Evolutionary conservation across 164 flowering plant genomes (phyloP), one percentile per base, ranked within the genome.

Genomic region (Liquidambar formosana): DNA sequence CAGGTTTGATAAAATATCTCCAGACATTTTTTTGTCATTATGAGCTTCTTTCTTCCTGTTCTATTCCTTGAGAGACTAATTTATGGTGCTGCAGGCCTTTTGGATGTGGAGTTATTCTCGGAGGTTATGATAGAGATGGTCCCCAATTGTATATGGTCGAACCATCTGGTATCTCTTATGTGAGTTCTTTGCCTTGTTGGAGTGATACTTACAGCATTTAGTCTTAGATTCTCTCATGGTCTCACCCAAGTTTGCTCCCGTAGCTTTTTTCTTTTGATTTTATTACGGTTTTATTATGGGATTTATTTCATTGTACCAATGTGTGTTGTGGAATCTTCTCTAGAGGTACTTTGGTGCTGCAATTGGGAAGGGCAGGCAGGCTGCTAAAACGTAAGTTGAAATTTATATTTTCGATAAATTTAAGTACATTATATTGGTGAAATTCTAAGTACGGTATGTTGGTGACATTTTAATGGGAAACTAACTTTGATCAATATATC

Each of bases 101-200:
- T 83, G 98, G 98, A 14, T 89, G 92, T 75, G 98, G 98, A 68
- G 88, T 94, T n/a, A 89, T 94, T 77, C 88, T 94, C 62, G 97
- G 95, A 70, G 98, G 98, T 64, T 94, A 89, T 80, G 98, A 94
- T 70, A 84, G 97, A 83, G 97, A 94, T 72, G 97, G 97, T 38
- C 98, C 98, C 8, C 96, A 92, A 69, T 70, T 94, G 33, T 94
- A 92, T 85, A 86, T 90, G 96, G 75, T 92, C 63, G 97, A 94
- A 67, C 97, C 98, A 48, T 94, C 98, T 69, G 98, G 98, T n/a
- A 77, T 92, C 56, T 92, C 98, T 46, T 85, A 94, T 81, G 98
- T 94, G 75, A 89, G 98, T 86, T 75, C 21, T 44, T 16, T 33
- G 41, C 6, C 41, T 33, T 33, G 41, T 6, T 33, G 6, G 25